phyloP scores from a whole-genome alignment of 805 yeast genomes.

The Candida gorgasii region DNA sequence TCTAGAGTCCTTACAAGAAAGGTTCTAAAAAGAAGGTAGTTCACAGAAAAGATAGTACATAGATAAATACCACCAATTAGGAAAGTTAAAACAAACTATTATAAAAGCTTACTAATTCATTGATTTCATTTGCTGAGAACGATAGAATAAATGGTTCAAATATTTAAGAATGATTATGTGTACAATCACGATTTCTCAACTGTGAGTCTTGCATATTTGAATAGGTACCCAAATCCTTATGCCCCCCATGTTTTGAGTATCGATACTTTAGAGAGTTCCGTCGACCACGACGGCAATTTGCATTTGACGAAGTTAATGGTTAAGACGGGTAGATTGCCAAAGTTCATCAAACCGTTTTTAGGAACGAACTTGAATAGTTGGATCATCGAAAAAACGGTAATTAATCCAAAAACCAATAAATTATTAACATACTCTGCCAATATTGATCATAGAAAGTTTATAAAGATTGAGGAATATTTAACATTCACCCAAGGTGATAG shows the following conservation, averaged over 20 bases:
- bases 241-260: slow-evolving; percentile 81
- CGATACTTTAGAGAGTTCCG: slow-evolving; percentile 66
- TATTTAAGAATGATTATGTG: slow-evolving; percentile 31
- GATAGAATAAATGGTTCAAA: slow-evolving; percentile 33
- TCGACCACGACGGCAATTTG: slow-evolving; percentile 64
- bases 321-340: slow-evolving; percentile 79
- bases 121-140: neutral
- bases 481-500: slow-evolving; percentile 45
- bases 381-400: slow-evolving; percentile 76
- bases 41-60: no score
- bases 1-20: no score
- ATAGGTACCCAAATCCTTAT: slow-evolving; percentile 67
- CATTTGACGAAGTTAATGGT: slow-evolving; percentile 71
- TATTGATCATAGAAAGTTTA: slow-evolving; percentile 76
- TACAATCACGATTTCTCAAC: slow-evolving; percentile 60
- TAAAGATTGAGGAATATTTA: slow-evolving; percentile 77
- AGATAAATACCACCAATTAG: no score
- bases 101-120: neutral
- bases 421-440: slow-evolving; percentile 77
- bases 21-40: no score
- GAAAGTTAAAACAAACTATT: no score
- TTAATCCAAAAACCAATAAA: slow-evolving; percentile 57
- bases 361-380: slow-evolving; percentile 71
- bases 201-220: slow-evolving; percentile 73
- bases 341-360: slow-evolving; percentile 73